Evolutionary conservation across 768 basidiomycete genomes (phyloP).

Genomic region (Cystobasidiopsis lactophilus): DNA sequence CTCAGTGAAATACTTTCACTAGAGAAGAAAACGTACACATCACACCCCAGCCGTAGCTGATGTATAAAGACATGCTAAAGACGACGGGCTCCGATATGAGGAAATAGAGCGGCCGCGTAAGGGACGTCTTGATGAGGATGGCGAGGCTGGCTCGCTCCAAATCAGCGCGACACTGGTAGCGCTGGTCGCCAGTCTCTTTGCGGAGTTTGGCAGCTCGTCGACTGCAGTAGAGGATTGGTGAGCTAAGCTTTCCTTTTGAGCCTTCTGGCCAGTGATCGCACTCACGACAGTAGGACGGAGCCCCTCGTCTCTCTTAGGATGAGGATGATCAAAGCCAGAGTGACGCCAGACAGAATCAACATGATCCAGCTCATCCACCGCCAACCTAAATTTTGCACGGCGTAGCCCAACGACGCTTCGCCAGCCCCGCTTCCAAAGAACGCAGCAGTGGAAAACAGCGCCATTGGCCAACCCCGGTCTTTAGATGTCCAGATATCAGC

Average conservation of each 20-base stretch:
- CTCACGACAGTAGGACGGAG: not conserved
- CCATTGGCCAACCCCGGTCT: conserved; percentile 37
- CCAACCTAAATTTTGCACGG: conserved; percentile 26
- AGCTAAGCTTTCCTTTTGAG: conserved; percentile 28
- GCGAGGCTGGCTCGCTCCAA: conserved; percentile 37
- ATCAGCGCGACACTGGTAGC: conserved; percentile 43
- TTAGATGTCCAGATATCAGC: conserved; percentile 23
- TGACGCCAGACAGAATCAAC: conserved; percentile 34
- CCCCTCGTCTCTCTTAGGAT: conserved; percentile 52
- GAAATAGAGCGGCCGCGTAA: conserved; percentile 24
- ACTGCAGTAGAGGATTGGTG: no score
- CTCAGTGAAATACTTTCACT: no score
- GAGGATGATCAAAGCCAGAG: conserved; percentile 33
- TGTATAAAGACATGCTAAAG: conserved; percentile 33
- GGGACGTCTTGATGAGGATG: conserved; percentile 37
- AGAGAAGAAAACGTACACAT: no score
- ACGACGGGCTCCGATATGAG: conserved; percentile 54
- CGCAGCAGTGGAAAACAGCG: conserved; percentile 42
- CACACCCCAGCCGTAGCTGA: no score
- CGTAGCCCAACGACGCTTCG: conserved; percentile 42
- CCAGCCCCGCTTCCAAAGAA: conserved; percentile 43
- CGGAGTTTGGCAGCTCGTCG: conserved; percentile 41
- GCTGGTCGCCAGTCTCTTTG: conserved; percentile 40
- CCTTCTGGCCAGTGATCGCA: not conserved
- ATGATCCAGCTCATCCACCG: conserved; percentile 40